Evolutionary conservation across 2,329 filamentous ascomycete genomes (phyloP).

Genomic region (Pseudofabraea citricarpa): DNA sequence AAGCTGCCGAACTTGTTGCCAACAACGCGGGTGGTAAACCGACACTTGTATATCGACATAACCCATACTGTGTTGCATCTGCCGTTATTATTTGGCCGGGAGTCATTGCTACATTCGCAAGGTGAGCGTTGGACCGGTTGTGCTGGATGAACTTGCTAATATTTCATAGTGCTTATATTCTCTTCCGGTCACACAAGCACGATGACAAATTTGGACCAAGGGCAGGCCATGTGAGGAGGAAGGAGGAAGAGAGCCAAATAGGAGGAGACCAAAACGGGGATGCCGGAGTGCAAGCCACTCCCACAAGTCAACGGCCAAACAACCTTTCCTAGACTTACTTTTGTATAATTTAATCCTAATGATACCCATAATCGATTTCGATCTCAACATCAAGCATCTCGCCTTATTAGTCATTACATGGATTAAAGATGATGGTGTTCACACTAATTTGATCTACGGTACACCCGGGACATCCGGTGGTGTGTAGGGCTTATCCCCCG

Average conservation of each 20-base stretch:
- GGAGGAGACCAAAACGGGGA: too few species aligned
- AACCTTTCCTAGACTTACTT: too few species aligned
- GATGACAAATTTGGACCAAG: constrained; percentile 27
- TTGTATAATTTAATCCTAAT: too few species aligned
- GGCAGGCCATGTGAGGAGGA: constrained; percentile 13
- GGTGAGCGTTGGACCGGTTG: constrained; percentile 24
- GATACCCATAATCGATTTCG: too few species aligned
- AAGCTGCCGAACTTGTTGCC: constrained; percentile 25
- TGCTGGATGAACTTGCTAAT: background rate
- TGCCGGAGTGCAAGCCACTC: too few species aligned
- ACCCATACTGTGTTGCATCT: constrained; percentile 43
- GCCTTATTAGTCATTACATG: too few species aligned
- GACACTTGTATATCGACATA: constrained; percentile 40
- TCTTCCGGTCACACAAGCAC: constrained; percentile 30
- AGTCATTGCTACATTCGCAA: constrained; percentile 40
- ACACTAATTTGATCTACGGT: too few species aligned
- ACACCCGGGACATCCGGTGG: too few species aligned
- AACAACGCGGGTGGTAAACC: constrained; percentile 28
- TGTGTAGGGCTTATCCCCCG: too few species aligned
- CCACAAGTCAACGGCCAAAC: too few species aligned
- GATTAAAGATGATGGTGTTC: too few species aligned
- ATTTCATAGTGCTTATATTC: constrained; percentile 26
- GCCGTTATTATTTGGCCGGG: constrained; percentile 50
- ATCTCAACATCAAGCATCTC: too few species aligned
- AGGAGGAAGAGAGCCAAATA: constrained; percentile 11